These are phyloP conservation scores for Podospora pseudocomata DNA, from an alignment of 495 filamentous ascomycete species.

Conservation along the genomic window DNA sequence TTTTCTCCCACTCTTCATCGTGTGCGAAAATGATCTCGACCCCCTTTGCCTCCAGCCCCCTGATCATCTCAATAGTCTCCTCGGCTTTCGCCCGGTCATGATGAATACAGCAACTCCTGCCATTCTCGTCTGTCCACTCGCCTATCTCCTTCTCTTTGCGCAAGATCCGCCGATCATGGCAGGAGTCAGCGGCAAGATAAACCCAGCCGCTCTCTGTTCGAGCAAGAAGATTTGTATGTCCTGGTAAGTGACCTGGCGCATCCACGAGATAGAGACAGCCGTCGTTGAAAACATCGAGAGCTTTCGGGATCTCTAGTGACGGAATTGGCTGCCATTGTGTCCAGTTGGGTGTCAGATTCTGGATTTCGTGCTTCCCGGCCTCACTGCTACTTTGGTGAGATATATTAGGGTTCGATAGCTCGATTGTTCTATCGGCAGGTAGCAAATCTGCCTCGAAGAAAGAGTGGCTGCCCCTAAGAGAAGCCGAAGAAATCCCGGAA, in stretches of 20 bases:
- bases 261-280: conserved; percentile 38
- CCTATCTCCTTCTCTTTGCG: conserved; percentile 38
- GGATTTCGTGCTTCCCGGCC: background rate
- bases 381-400: background rate
- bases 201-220: conserved; percentile 23
- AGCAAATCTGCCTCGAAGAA: conserved; percentile 42
- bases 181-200: conserved; percentile 45
- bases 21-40: conserved; percentile 46
- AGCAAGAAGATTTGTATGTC: conserved; percentile 45
- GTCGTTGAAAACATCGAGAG: conserved; percentile 42
- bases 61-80: conserved; percentile 34
- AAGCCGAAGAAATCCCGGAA: conserved; percentile 20
- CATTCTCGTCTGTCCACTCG: conserved; percentile 37
- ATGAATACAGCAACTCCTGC: conserved; percentile 39
- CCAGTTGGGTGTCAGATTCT: background rate
- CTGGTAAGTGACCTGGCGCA: conserved; percentile 44
- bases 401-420: conserved; percentile 29
- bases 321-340: conserved; percentile 26
- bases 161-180: conserved; percentile 43
- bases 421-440: conserved; percentile 33
- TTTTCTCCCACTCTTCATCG: conserved; percentile 41
- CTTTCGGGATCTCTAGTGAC: conserved; percentile 22
- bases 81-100: conserved; percentile 31
- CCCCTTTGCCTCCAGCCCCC: conserved; percentile 26
- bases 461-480: conserved; percentile 31